These are phyloP conservation scores for Corrigiola litoralis DNA, from an alignment of 179 eudicot genomes.

Conservation along the genomic window DNA sequence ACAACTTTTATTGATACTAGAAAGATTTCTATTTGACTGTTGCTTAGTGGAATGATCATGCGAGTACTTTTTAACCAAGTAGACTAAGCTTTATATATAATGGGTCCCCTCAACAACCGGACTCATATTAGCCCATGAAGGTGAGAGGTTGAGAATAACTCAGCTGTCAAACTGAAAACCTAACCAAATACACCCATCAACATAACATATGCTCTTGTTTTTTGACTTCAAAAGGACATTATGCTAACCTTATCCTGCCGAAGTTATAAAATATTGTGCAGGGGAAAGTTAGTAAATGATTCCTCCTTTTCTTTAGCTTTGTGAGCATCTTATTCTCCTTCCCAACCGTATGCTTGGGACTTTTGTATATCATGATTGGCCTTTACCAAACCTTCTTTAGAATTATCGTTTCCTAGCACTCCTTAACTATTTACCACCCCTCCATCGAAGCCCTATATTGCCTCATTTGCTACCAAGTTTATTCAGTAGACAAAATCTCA, in stretches of 20 bases:
- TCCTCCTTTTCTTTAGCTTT: conserved; percentile 22
- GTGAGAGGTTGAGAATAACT: not conserved
- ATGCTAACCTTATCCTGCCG: conserved; percentile 8
- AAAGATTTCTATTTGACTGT: conserved; percentile 15
- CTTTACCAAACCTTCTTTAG: conserved; percentile 11
- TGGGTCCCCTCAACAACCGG: conserved; percentile 13
- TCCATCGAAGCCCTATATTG: not conserved
- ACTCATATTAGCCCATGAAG: conserved; percentile 8
- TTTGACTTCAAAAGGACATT: not conserved
- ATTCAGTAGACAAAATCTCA: not conserved
- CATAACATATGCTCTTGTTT: conserved; percentile 14
- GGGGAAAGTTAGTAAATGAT: conserved; percentile 18
- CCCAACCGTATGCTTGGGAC: not conserved
- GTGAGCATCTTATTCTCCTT: conserved; percentile 19
- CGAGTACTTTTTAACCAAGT: conserved; percentile 4
- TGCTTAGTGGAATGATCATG: conserved; percentile 11
- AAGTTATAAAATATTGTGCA: conserved; percentile 21
- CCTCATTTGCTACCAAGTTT: not conserved
- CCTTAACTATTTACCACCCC: not conserved
- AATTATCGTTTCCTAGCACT: conserved; percentile 6
- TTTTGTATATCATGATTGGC: conserved; percentile 11
- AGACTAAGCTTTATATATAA: not conserved
- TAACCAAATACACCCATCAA: not conserved
- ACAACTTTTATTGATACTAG: not conserved
- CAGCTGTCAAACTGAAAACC: conserved; percentile 8